phyloP scores from a whole-genome alignment of 176 grass and related monocot species.

The Hyparrhenia diplandra region DNA sequence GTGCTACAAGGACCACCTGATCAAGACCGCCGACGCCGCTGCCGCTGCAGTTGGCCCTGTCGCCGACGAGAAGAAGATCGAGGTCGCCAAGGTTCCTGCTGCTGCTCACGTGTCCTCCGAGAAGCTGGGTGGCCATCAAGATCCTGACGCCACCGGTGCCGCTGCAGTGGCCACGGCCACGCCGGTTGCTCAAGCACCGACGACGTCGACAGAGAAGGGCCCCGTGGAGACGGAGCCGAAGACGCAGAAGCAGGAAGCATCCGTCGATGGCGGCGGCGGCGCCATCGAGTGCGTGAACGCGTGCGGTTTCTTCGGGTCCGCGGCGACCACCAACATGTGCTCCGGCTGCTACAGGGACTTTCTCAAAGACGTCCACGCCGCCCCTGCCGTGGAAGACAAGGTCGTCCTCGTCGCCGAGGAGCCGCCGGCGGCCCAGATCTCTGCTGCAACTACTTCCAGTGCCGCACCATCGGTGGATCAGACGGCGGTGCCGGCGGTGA shows the following conservation, averaged over 20 bases:
- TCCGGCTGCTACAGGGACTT: slow-evolving; percentile 37
- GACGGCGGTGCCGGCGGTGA: neutral
- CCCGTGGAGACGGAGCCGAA: neutral
- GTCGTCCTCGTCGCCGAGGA: neutral
- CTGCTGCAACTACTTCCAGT: neutral
- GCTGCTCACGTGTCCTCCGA: neutral
- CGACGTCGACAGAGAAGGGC: neutral
- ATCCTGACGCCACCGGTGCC: neutral
- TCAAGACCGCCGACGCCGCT: neutral
- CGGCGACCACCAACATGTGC: slow-evolving; percentile 34
- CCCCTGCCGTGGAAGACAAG: neutral
- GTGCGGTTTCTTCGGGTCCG: slow-evolving; percentile 48
- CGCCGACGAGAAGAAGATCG: neutral
- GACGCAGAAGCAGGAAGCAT: neutral
- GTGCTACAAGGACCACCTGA: slow-evolving; percentile 30
- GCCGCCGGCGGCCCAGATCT: neutral
- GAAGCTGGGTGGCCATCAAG: neutral
- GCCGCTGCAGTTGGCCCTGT: neutral
- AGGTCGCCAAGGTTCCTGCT: neutral
- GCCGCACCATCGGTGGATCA: neutral
- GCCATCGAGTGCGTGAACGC: slow-evolving; percentile 11
- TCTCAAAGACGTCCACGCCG: neutral
- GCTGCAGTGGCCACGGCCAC: neutral
- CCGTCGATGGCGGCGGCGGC: neutral
- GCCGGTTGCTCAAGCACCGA: neutral